Base-by-base conservation (phyloP, 2,329 filamentous ascomycete genomes). In the Fusarium praegraminearum region DNA sequence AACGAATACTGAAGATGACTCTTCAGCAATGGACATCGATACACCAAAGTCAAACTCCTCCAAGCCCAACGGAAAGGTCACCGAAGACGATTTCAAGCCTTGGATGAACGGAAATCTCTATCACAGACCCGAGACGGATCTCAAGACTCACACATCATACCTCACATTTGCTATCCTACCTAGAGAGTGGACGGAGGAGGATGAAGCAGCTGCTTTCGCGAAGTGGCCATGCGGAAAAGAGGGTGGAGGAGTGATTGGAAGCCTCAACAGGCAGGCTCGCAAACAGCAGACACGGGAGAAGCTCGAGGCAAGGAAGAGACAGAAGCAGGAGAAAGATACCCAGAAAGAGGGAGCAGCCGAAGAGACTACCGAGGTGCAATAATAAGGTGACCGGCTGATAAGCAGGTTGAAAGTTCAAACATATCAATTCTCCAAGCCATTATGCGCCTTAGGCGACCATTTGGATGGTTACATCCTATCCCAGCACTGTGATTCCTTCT, bases 61-160 rank as follows among this genome's bases (percentile, higher is more conserved):
- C 43, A 75, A 76, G 36, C 52, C 66, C 8, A 73, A 74, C 32
- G 73, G 77, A 53, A 53, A 68, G 10, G 51, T 26, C 7, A 38
- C 54, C 7, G 71, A 73, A 18, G 73, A 74, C 6, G 76, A 78
- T 15, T 43, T 57, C 7, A 89, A 92, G 66, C 78, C 87, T 1
- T 97, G 90, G 82, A 88, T 91, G 76, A 88, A 94, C 65, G 96
- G 96, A 1, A 87, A 89, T 30, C 76, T 98, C 41, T 86, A 93
- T 32, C 93, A 97, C 74, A 87, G 93, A 26, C 90, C 92, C 0
- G 96, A 99, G 81, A 83, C 90, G 1, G 96, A 99, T 76, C 83
- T 98, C 64, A 98, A 97, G 85, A 96, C 93, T 10, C 96, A 99
- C 80, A 99, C 96, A 0, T 96, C 92, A n/a, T 99, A 99, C 78